Base-by-base conservation (phyloP, 352 stramenopile species). In the Phytophthora idaei region DNA sequence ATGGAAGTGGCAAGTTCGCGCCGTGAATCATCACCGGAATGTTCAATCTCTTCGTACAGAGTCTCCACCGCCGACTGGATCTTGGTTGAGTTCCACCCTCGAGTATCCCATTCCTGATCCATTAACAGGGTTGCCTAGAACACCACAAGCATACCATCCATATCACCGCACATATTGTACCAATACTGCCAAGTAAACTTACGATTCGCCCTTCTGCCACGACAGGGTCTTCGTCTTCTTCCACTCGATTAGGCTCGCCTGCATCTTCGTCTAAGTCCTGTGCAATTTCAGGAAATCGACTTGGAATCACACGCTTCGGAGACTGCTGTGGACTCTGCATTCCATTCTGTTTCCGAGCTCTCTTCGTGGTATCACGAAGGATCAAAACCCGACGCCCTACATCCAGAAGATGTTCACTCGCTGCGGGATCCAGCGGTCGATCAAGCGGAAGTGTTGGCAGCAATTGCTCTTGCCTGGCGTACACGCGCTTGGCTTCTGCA, bases 51-150 rank as follows among this genome's bases (percentile, higher is more conserved):
- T 39, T 78, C 69, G 65, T 91, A 94, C 55, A 94, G 60, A 46
- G 79, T 85, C 28, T 92, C 74, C 17, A 93, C 73, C 0, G 82
- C 86, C 7, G 78, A 68, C 28, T 81, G 70, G 17, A 94, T 69
- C 48, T 92, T 93, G 15, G 68, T 65, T 1, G 36, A 53, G 36
- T 90, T 93, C 84, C 84, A 94, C 15, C 60, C 65, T 8, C 78
- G 79, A 0, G 84, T 93, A 62, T 93, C 84, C 84, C 87, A 94
- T 80, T 94, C 84, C 53, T 93, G 80, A 25, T 90, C 85, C 78
- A 93, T 81, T 4, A 91, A 67, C 78, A 94, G 91, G 8, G 64
- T 84, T 44, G 85, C 75, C 87, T 94, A 57, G 0, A 58, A 4
- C 14, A 15, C 28, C n/a, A 55, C 12, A 55, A 46, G 2, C 15